Percentiles rank a stretch among this genome's conserved stretches.
Evolutionary conservation across 2,329 filamentous ascomycete species (phyloP).

Genomic region (Coniochaeta sp.): DNA sequence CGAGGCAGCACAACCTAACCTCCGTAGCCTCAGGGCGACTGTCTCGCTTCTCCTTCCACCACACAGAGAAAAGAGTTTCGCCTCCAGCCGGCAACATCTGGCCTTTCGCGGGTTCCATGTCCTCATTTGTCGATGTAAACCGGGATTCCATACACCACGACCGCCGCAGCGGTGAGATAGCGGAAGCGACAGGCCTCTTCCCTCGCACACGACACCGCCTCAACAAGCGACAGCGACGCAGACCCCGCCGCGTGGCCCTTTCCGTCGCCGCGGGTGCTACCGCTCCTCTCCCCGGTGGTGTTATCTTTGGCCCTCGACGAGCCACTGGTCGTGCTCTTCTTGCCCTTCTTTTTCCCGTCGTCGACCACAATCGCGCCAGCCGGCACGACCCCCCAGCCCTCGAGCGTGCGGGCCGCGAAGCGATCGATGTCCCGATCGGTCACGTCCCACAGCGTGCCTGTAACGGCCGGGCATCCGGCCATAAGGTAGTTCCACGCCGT

Average conservation of each 20-base stretch:
- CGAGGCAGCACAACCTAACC: background rate
- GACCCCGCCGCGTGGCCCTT: background rate
- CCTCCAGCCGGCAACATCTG: background rate
- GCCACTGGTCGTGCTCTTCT: constrained; percentile 12
- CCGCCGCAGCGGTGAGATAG: constrained; percentile 89
- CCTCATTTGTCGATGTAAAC: constrained; percentile 57
- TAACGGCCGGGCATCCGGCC: constrained; percentile 75
- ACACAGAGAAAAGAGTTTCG: background rate
- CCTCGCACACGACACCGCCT: constrained; percentile 70
- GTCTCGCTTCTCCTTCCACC: background rate
- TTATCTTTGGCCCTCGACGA: constrained; percentile 9
- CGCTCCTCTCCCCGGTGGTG: constrained; percentile 15
- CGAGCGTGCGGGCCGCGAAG: constrained; percentile 71
- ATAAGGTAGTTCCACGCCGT: constrained; percentile 89
- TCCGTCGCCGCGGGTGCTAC: background rate
- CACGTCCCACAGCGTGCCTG: constrained; percentile 95
- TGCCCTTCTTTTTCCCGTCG: constrained; percentile 18
- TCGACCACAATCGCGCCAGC: constrained; percentile 34
- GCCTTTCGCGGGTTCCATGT: background rate
- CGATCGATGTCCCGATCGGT: constrained; percentile 97
- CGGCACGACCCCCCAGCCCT: constrained; percentile 73
- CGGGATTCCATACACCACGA: constrained; percentile 91
- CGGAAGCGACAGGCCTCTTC: constrained; percentile 73
- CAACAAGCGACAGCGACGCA: constrained; percentile 52
- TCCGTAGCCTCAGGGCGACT: background rate